Evolutionary conservation across 371 early-diverging fungal species (phyloP), one percentile per base, ranked within the genome.

Genomic region (Rhizomucor pusillus): DNA sequence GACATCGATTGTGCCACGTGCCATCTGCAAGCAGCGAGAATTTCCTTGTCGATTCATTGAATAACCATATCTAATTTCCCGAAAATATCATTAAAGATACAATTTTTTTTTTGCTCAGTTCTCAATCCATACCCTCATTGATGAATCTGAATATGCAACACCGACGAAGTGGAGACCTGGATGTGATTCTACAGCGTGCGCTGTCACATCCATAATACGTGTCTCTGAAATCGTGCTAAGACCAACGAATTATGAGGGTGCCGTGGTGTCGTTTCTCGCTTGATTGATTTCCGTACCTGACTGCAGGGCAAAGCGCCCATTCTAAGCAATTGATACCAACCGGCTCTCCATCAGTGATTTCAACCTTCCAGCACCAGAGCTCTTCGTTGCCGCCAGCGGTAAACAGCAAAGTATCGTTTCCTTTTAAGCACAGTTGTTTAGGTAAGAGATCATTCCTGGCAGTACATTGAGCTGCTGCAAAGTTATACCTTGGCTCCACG

Each of bases 121-220:
- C 12, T 16, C 5, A 14, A 14, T 41, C 16, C 60, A 47, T 65
- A 76, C 69, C n/a, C 84, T 63, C n/a, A 80, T 73, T 33, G 75
- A 73, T 0, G 80, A 69, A 63, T 84, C 84, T 0, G 84, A 84
- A 54, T 84, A 84, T 0, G 77, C 82, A 4, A 80, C 76, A 10
- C 75, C 79, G 24, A 84, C 59, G 47, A 84, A 61, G 61, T 84
- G 84, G 14, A 73, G 62, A 3, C 75, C 69, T n/a, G 62, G 64
- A 11, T 50, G 23, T 5, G 63, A 34, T 13, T 64, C 56, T 16
- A 75, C 50, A 9, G 63, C 67, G 48, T 73, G 68, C 0, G 71
- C 73, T 1, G 80, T 77, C 0, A 76, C 66, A 47, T 82, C 82
- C 84, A 84, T 84, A 44, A 84, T 81, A 20, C 84, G 63, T 0